Conservation (phyloP, 164 flowering plant genomes). For the Kingdonia uniflora region DNA sequence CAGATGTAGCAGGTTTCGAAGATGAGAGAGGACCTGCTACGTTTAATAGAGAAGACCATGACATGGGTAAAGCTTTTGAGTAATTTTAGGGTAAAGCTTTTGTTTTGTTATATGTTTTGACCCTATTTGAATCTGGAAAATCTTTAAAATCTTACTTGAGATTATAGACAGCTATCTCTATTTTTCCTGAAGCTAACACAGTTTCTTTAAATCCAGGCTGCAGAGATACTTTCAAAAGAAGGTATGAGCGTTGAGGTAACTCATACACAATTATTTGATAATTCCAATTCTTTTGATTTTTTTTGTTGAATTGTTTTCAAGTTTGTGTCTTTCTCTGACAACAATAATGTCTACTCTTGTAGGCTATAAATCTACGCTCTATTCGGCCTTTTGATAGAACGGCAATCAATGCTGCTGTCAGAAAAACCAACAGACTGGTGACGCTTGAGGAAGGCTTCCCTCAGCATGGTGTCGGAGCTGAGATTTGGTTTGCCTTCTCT, state of each 20-base stretch:
- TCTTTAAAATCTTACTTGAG: no score
- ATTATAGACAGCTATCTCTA: no score
- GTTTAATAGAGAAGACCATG: no score
- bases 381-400: conserved; percentile 90
- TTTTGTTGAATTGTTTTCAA: background rate
- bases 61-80: no score
- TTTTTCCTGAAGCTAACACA: background rate
- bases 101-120: no score
- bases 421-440: conserved; percentile 86
- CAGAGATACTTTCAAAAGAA: conserved; percentile 82
- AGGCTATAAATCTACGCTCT: conserved; percentile 89
- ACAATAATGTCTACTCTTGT: background rate
- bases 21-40: no score
- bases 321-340: background rate
- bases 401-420: conserved; percentile 77
- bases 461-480: conserved; percentile 97
- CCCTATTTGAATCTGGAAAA: no score
- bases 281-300: background rate
- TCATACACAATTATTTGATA: background rate
- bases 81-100: no score
- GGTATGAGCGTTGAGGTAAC: conserved; percentile 94
- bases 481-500: conserved; percentile 59
- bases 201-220: conserved; percentile 47
- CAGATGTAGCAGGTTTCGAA: no score
- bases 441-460: conserved; percentile 97